Evolutionary conservation across 75 land plant species (phyloP).

Genomic region (Sequoia sempervirens): DNA sequence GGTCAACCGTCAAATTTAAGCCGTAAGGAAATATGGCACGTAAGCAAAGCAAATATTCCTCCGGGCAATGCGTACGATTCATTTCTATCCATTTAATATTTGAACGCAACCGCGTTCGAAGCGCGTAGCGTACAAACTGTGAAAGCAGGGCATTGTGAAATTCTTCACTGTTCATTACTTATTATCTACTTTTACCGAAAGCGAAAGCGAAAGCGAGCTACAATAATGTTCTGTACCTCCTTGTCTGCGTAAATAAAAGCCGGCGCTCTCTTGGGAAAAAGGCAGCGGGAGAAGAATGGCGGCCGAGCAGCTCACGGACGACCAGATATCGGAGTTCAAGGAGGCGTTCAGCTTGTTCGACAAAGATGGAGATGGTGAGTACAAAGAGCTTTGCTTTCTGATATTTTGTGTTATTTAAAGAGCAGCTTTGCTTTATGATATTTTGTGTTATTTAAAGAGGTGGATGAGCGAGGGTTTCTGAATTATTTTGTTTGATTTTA

Average conservation of each 20-base stretch:
- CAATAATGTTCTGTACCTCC: background rate
- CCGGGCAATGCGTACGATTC: too few relatives aligned
- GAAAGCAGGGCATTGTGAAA: background rate
- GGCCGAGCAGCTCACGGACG: conserved; percentile 61
- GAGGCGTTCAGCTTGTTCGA: conserved; percentile 78
- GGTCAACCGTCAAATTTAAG: too few relatives aligned
- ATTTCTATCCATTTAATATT: too few relatives aligned
- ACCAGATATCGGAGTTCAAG: conserved; percentile 72
- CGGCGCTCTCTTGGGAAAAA: background rate
- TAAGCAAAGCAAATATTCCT: too few relatives aligned
- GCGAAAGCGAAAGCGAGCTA: background rate
- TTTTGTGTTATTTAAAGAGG: too few relatives aligned
- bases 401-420: background rate
- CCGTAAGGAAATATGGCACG: too few relatives aligned
- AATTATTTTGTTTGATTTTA: background rate
- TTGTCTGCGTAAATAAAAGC: too few relatives aligned
- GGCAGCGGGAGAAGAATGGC: background rate
- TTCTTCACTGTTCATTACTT: too few relatives aligned
- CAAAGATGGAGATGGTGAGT: conserved; percentile 65
- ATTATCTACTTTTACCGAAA: background rate
- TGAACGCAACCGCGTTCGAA: background rate
- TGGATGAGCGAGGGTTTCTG: too few relatives aligned
- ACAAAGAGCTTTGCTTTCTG: background rate
- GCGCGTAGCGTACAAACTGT: background rate
- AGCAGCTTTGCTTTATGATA: background rate